A percentile compares a stretch with the other conserved stretches of the same genome.
phyloP scores from a whole-genome alignment of 225 moss, liverwort and hornwort genomes.

The Sphagnum tenellum region DNA sequence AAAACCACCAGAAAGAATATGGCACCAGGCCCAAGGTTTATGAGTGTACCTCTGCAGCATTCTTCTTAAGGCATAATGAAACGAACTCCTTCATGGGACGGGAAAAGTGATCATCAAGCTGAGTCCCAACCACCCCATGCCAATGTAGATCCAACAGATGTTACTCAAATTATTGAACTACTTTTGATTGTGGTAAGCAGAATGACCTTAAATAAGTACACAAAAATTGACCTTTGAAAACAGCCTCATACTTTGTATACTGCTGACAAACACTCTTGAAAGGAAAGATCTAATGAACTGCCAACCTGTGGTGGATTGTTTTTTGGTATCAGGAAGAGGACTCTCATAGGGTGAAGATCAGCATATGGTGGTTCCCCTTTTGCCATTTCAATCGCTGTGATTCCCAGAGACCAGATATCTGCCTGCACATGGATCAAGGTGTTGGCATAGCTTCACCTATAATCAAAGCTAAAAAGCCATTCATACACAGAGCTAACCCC shows the following conservation, averaged over 20 bases:
- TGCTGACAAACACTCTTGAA: background rate
- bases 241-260: too few species aligned
- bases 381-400: conserved; percentile 98
- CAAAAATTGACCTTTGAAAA: too few species aligned
- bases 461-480: too few species aligned
- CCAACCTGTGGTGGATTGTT: conserved; percentile 78
- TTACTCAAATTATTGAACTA: too few species aligned
- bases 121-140: conserved; percentile 5
- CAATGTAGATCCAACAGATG: too few species aligned
- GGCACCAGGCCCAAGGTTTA: too few species aligned
- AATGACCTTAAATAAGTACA: too few species aligned
- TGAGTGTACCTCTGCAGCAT: conserved; percentile 69
- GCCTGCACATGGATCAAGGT: conserved; percentile 36
- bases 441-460: too few species aligned
- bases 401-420: conserved; percentile 96
- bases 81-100: conserved; percentile 94
- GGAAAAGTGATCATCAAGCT: conserved; percentile 98
- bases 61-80: conserved; percentile 87
- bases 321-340: conserved; percentile 90
- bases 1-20: too few species aligned
- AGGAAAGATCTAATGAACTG: conserved; percentile 1
- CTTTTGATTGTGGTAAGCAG: too few species aligned
- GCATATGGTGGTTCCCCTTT: conserved; percentile 95
- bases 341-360: conserved; percentile 96
- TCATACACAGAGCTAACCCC: too few species aligned